Evolutionary conservation across 768 basidiomycete species (phyloP).

Genomic region (Gelatoporia subvermispora): DNA sequence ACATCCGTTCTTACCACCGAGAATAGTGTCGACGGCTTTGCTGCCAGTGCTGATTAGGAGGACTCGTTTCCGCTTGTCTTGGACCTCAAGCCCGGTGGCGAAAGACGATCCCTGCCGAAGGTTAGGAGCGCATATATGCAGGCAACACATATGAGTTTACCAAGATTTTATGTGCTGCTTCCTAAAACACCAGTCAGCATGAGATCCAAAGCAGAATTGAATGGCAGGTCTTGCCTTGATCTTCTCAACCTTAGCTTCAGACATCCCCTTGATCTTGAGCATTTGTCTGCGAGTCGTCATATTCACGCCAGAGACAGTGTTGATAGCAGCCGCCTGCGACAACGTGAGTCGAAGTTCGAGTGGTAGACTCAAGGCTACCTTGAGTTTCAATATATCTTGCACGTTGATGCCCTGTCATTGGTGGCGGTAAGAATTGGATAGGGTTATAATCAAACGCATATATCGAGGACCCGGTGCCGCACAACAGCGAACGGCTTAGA

Average conservation of each 20-base stretch:
- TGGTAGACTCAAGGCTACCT: slow-evolving; percentile 39
- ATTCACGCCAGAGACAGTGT: slow-evolving; percentile 81
- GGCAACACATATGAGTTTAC: slow-evolving; percentile 32
- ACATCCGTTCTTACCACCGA: slow-evolving; percentile 73
- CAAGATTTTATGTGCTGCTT: slow-evolving; percentile 84
- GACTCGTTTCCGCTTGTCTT: slow-evolving; percentile 79
- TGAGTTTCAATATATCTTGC: slow-evolving; percentile 92
- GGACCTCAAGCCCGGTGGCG: slow-evolving; percentile 86
- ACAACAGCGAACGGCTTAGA: no score
- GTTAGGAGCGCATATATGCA: not conserved
- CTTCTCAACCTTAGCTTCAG: slow-evolving; percentile 96
- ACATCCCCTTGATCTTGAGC: slow-evolving; percentile 95
- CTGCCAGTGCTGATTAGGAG: slow-evolving; percentile 87
- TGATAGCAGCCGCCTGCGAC: slow-evolving; percentile 66
- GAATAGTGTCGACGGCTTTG: slow-evolving; percentile 82
- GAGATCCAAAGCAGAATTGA: not conserved
- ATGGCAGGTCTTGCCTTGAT: slow-evolving; percentile 60
- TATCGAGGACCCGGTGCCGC: not conserved
- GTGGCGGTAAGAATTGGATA: not conserved
- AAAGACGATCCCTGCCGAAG: slow-evolving; percentile 78
- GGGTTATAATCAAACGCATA: slow-evolving; percentile 1
- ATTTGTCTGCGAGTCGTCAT: slow-evolving; percentile 90
- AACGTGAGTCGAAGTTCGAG: slow-evolving; percentile 5
- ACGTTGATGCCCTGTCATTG: slow-evolving; percentile 80
- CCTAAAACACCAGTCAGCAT: slow-evolving; percentile 38